Conservation (phyloP, 2,329 filamentous ascomycete species). For the Hypoxylon sp. region DNA sequence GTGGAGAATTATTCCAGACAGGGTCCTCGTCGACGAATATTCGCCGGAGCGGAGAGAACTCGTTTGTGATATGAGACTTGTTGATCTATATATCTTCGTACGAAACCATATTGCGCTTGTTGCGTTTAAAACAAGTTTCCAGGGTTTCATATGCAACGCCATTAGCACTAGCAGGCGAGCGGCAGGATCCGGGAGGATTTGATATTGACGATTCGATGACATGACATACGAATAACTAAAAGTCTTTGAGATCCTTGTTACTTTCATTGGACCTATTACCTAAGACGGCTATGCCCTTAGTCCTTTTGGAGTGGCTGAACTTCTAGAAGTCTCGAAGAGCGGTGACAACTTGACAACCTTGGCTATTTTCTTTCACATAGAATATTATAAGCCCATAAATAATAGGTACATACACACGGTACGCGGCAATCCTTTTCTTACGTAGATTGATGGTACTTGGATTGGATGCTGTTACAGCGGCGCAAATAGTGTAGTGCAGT, state of each 20-base stretch:
- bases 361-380: conserved; percentile 12
- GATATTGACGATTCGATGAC: conserved; percentile 39
- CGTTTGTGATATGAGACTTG: conserved; percentile 38
- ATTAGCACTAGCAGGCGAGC: conserved; percentile 22
- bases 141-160: conserved; percentile 39
- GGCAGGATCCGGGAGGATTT: conserved; percentile 42
- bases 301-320: conserved; percentile 28
- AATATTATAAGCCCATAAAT: conserved; percentile 28
- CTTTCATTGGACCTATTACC: conserved; percentile 37
- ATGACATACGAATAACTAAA: conserved; percentile 32
- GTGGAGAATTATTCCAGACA: conserved; percentile 36
- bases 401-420: no score
- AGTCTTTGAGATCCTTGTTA: conserved; percentile 16
- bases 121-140: conserved; percentile 41
- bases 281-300: conserved; percentile 35
- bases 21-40: conserved; percentile 43
- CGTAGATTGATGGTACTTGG: background rate
- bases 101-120: conserved; percentile 23
- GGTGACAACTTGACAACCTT: conserved; percentile 43
- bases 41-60: conserved; percentile 41
- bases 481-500: conserved; percentile 4
- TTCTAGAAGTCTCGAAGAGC: conserved; percentile 41
- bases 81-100: conserved; percentile 35
- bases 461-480: conserved; percentile 23
- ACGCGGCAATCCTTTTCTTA: conserved; percentile 29